These are phyloP conservation scores for Diaporthe sp. DNA, from an alignment of 2,329 filamentous ascomycete genomes.

Conservation along the genomic window DNA sequence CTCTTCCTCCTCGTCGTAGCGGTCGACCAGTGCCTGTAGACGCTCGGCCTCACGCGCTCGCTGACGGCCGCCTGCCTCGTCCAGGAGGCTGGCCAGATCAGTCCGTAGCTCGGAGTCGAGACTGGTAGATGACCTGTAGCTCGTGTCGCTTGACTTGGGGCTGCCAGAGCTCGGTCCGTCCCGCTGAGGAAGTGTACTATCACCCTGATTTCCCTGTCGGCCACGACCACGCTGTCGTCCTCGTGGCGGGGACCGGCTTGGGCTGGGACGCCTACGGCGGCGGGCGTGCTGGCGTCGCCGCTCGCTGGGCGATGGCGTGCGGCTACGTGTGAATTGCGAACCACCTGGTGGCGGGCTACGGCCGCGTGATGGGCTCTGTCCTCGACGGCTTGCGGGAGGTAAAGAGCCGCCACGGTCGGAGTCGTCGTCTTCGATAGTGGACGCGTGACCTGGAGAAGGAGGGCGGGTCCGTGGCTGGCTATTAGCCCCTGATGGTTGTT, in stretches of 20 bases:
- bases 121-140: slow-evolving; percentile 25
- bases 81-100: slow-evolving; percentile 16
- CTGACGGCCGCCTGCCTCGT: not conserved
- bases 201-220: not conserved
- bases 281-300: not conserved
- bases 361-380: not conserved
- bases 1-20: slow-evolving; percentile 14
- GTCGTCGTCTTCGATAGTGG: slow-evolving; percentile 30
- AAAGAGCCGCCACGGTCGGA: slow-evolving; percentile 24
- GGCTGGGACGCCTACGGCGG: not conserved
- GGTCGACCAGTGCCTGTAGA: slow-evolving; percentile 23
- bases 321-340: not conserved
- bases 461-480: not conserved
- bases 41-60: slow-evolving; percentile 19
- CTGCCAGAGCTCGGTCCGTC: not conserved
- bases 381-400: not conserved
- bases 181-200: not conserved
- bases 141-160: slow-evolving; percentile 6
- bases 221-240: not conserved
- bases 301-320: not conserved
- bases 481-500: not conserved
- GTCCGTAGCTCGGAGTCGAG: slow-evolving; percentile 30
- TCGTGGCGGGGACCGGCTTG: slow-evolving; percentile 1
- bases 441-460: slow-evolving; percentile 32
- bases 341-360: slow-evolving; percentile 20